These are phyloP conservation scores for Typha latifolia DNA, from an alignment of 176 grass and related monocot genomes.

Conservation along the genomic window DNA sequence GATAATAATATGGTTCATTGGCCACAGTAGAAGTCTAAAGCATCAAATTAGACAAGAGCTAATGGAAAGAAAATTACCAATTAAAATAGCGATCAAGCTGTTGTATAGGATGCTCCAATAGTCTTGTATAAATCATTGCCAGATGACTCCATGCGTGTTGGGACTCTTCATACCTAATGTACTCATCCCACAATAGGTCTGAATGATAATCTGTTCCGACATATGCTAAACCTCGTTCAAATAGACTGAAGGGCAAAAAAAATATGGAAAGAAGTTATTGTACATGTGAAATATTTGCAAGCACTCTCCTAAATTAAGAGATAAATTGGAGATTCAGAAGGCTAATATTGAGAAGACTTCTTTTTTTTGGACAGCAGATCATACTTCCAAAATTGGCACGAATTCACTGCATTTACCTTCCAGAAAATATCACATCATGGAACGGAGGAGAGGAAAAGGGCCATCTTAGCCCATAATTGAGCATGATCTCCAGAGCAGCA, in stretches of 20 bases:
- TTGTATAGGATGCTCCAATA: constrained; percentile 80
- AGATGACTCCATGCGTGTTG: constrained; percentile 93
- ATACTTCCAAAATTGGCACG: constrained; percentile 11
- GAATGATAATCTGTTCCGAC: constrained; percentile 95
- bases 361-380: background rate
- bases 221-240: constrained; percentile 89
- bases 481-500: constrained; percentile 20
- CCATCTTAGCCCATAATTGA: constrained; percentile 15
- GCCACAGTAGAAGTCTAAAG: background rate
- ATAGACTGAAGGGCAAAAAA: constrained; percentile 54
- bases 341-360: background rate
- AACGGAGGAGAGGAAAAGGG: constrained; percentile 1
- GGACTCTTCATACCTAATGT: constrained; percentile 99
- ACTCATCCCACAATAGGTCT: constrained; percentile 90
- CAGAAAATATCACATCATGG: constrained; percentile 15
- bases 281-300: background rate
- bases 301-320: background rate
- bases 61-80: constrained; percentile 36
- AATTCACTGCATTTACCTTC: constrained; percentile 27
- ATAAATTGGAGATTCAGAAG: background rate
- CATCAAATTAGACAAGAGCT: background rate
- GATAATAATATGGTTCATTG: background rate
- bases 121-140: constrained; percentile 84
- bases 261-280: constrained; percentile 8
- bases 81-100: constrained; percentile 98